Evolutionary conservation across 2,329 filamentous ascomycete species (phyloP), one percentile per base, ranked within the genome.

Genomic region (Esteya vermicola): DNA sequence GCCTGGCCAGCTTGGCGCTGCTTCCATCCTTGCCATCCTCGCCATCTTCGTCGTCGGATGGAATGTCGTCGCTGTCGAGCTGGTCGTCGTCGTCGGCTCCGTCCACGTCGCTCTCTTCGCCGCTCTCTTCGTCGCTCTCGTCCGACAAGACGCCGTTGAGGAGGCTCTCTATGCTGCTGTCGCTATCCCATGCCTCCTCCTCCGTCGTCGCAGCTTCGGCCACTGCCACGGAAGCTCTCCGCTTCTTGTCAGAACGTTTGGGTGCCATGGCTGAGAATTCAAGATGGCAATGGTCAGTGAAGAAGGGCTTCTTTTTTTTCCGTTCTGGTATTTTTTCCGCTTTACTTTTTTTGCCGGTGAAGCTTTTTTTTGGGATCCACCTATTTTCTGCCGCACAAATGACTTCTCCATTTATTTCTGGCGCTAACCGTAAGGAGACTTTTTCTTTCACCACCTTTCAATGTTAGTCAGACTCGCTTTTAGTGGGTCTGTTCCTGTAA

Each of bases 181-280:
- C 77, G 48, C 75, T 69, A 25, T 77, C 77, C 19, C 72, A 76
- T 3, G 64, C 57, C 4, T 27, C 38, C 45, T 70, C 63, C 13
- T 65, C 59, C 49, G 75, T n/a, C n/a, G n/a, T n/a, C n/a, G n/a
- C n/a, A n/a, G n/a, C n/a, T n/a, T n/a, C 72, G 25, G 64, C 64
- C 20, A 65, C 72, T 23, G 64, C 64, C 20, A 65, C 68, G 18
- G 73, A 65, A 45, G 72, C 71, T 59, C 82, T 83, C 48, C 79
- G 73, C 64, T 83, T 83, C 56, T 72, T 67, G 25, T 60, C 64
- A 34, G 56, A 51, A 43, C 61, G 58, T 47, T 54, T 56, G 33
- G 59, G 52, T 45, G 53, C 59, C 62, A 65, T 67, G 10, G 36
- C n/a, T 28, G 34, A 4, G 8, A 10, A 4, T 20, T 14, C 10